Conservation (phyloP, 2,329 filamentous ascomycete species). For the Xylariales sp. region DNA sequence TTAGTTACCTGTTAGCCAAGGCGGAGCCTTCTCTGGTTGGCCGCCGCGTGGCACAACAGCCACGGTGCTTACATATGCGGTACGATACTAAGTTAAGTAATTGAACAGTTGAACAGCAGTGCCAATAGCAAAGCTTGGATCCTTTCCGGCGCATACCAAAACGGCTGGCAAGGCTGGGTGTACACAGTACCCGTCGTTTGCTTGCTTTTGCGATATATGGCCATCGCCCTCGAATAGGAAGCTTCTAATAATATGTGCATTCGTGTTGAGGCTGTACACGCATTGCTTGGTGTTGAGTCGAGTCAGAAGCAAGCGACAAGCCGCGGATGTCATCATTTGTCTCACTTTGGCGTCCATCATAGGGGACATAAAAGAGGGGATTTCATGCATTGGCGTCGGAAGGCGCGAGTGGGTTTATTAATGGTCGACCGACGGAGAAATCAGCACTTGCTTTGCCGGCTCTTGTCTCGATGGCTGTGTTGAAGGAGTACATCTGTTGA, state of each 20-base stretch:
- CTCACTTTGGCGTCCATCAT: slow-evolving; percentile 6
- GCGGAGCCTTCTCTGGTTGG: background rate
- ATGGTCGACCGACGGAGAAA: background rate
- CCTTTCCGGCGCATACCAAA: background rate
- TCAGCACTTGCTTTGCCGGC: background rate
- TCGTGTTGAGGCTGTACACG: slow-evolving; percentile 3
- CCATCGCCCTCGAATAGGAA: background rate
- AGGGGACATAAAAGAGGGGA: slow-evolving; percentile 2
- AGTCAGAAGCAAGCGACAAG: background rate
- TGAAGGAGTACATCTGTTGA: no score
- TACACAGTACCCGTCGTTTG: no score
- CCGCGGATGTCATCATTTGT: slow-evolving; percentile 12
- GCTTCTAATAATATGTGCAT: slow-evolving; percentile 7
- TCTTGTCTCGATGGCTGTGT: no score
- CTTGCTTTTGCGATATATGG: background rate
- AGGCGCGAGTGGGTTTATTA: slow-evolving; percentile 7
- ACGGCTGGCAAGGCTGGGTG: background rate
- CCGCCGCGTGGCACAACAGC: background rate
- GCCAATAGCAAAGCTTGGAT: background rate
- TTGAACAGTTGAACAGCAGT: no score
- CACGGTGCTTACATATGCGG: no score
- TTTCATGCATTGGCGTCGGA: background rate
- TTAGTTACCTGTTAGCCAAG: background rate
- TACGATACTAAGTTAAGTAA: no score
- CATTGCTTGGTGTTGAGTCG: background rate